Conservation (phyloP, 1,284 basidiomycete species). For the Ganoderma resinaceum region DNA sequence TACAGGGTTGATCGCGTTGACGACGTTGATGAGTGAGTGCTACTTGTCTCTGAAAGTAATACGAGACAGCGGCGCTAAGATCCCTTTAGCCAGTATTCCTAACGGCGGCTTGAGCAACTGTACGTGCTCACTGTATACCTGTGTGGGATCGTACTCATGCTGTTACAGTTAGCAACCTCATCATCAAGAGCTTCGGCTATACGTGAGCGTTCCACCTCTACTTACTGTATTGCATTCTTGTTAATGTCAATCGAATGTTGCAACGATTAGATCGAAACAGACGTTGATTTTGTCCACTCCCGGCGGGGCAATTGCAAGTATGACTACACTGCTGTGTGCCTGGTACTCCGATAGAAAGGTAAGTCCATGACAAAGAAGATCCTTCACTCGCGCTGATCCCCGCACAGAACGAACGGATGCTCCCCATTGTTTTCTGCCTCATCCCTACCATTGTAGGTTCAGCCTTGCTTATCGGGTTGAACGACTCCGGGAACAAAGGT, state of each 20-base stretch:
- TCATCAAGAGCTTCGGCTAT: slow-evolving; percentile 72
- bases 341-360: slow-evolving; percentile 73
- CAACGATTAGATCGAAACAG: slow-evolving; percentile 55
- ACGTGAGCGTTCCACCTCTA: slow-evolving; percentile 46
- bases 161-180: slow-evolving; percentile 61
- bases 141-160: background rate
- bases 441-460: slow-evolving; percentile 65
- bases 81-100: slow-evolving; percentile 60
- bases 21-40: slow-evolving; percentile 61
- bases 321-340: slow-evolving; percentile 60
- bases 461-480: slow-evolving; percentile 63
- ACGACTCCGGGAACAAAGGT: slow-evolving; percentile 54
- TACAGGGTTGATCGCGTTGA: slow-evolving; percentile 68
- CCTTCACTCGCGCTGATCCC: background rate
- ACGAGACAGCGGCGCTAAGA: background rate
- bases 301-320: slow-evolving; percentile 55
- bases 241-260: too few relatives aligned
- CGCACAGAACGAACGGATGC: slow-evolving; percentile 54
- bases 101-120: slow-evolving; percentile 72
- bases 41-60: background rate
- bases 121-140: slow-evolving; percentile 40
- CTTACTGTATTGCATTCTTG: too few relatives aligned
- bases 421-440: slow-evolving; percentile 63
- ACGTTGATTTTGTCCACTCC: slow-evolving; percentile 70
- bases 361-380: background rate